These are phyloP conservation scores for Skeletonema marinoi DNA, from an alignment of 108 stramenopile species.

Conservation along the genomic window DNA sequence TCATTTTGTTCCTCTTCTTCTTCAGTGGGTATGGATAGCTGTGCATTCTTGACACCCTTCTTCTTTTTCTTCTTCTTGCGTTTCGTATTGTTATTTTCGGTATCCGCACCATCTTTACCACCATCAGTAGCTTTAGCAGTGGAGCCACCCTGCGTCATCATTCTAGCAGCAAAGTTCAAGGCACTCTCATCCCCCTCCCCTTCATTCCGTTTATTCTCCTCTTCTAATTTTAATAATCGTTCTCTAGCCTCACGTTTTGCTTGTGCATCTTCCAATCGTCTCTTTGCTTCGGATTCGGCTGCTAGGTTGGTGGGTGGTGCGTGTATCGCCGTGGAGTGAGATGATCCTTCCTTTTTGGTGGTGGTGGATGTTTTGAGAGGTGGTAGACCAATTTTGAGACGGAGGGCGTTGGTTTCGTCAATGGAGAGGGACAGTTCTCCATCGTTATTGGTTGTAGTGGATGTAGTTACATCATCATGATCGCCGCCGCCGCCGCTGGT, in stretches of 20 bases:
- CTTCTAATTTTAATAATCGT: conserved; percentile 23
- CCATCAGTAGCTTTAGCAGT: too few species aligned
- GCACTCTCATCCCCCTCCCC: conserved; percentile 37
- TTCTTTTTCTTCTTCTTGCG: conserved; percentile 34
- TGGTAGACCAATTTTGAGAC: conserved; percentile 67
- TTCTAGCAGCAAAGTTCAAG: conserved; percentile 64
- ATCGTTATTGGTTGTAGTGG: not conserved
- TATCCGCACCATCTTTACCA: too few species aligned
- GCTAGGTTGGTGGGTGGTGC: conserved; percentile 60
- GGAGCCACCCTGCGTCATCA: conserved; percentile 55
- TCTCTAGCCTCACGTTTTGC: conserved; percentile 56
- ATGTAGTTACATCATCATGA: not conserved
- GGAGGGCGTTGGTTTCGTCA: conserved; percentile 80
- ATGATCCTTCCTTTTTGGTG: conserved; percentile 18
- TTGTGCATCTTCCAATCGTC: conserved; percentile 65
- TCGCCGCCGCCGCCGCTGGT: not conserved
- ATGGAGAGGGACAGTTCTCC: conserved; percentile 58
- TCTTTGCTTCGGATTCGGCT: conserved; percentile 31
- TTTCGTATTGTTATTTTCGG: too few species aligned
- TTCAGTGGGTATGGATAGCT: conserved; percentile 13
- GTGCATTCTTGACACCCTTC: not conserved
- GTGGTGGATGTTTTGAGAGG: conserved; percentile 42
- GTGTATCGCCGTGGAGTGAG: conserved; percentile 41
- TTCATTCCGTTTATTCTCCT: not conserved
- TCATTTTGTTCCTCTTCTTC: conserved; percentile 13